Percentiles rank a stretch among this genome's conserved stretches.
phyloP scores from a whole-genome alignment of 164 flowering plant genomes.

The Pachysandra terminalis region DNA sequence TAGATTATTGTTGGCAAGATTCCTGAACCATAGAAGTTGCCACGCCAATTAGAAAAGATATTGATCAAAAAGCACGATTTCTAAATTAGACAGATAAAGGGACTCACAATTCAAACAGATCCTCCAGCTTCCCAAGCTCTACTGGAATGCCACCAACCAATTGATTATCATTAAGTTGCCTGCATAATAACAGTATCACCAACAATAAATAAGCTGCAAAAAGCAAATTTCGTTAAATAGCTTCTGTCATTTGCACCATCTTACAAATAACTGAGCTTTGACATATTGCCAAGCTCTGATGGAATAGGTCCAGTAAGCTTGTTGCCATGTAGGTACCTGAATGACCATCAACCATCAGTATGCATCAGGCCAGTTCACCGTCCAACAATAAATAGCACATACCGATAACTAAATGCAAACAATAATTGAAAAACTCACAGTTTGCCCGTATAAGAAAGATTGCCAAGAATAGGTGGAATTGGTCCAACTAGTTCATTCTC shows the following conservation, averaged over 20 bases:
- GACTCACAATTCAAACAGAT: slow-evolving; percentile 81
- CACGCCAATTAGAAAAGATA: neutral
- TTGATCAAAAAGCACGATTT: neutral
- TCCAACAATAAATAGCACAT: neutral
- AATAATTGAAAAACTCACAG: slow-evolving; percentile 44
- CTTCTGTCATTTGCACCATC: slow-evolving; percentile 1
- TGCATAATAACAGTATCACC: slow-evolving; percentile 18
- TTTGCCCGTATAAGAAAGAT: slow-evolving; percentile 83
- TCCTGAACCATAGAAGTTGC: slow-evolving; percentile 34
- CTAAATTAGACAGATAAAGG: neutral
- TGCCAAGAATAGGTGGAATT: slow-evolving; percentile 88
- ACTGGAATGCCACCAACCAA: slow-evolving; percentile 70
- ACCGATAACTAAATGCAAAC: neutral
- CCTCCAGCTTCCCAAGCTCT: slow-evolving; percentile 86
- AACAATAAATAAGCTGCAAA: neutral
- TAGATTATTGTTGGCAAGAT: slow-evolving; percentile 75
- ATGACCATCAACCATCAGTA: neutral
- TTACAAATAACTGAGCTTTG: slow-evolving; percentile 90
- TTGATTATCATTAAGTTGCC: slow-evolving; percentile 80
- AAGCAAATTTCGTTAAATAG: neutral
- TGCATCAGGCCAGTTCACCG: neutral
- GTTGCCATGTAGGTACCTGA: slow-evolving; percentile 92
- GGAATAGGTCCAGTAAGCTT: slow-evolving; percentile 85
- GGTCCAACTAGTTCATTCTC: slow-evolving; percentile 83
- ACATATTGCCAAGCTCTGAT: slow-evolving; percentile 93